A percentile compares a stretch with the other conserved stretches of the same genome.
Conservation (phyloP, 2,329 filamentous ascomycete genomes). For the Epichloe amarillans region DNA sequence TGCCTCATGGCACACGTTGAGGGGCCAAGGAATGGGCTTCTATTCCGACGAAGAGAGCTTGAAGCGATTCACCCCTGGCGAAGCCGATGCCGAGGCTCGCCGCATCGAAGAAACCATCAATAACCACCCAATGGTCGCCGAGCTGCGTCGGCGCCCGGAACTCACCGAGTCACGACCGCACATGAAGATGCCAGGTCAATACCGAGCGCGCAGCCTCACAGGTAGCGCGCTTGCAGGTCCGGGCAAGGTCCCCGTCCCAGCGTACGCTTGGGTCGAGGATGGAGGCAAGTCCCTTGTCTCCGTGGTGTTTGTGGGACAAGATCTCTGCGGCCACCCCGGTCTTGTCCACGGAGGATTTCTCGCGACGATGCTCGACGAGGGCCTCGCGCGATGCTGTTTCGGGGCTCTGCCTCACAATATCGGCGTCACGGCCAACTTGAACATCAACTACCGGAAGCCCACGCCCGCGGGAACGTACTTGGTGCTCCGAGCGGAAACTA, state of each 20-base stretch:
- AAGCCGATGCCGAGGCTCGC: constrained; percentile 33
- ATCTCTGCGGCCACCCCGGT: constrained; percentile 78
- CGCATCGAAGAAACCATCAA: constrained; percentile 63
- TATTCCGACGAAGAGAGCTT: constrained; percentile 59
- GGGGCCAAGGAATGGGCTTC: constrained; percentile 23
- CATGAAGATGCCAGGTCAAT: constrained; percentile 62
- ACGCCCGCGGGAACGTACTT: constrained; percentile 62
- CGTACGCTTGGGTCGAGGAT: constrained; percentile 61
- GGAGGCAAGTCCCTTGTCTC: constrained; percentile 56
- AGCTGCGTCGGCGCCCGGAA: constrained; percentile 51
- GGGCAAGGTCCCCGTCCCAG: constrained; percentile 67
- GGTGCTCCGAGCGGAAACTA: constrained; percentile 66
- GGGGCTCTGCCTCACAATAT: constrained; percentile 75
- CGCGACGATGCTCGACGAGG: constrained; percentile 88
- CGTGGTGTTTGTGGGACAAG: constrained; percentile 63
- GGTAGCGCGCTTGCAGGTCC: constrained; percentile 65
- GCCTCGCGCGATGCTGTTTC: constrained; percentile 78
- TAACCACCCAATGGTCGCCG: constrained; percentile 58
- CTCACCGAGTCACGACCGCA: constrained; percentile 73
- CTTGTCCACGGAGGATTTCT: constrained; percentile 84
- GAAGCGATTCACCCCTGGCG: constrained; percentile 42
- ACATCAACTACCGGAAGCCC: constrained; percentile 69
- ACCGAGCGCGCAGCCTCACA: constrained; percentile 66
- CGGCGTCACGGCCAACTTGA: constrained; percentile 76
- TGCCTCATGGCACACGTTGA: constrained; percentile 23